Evolutionary conservation across 2,329 filamentous ascomycete genomes (phyloP), one percentile per base, ranked within the genome.

Genomic region (Didymella segeticola): DNA sequence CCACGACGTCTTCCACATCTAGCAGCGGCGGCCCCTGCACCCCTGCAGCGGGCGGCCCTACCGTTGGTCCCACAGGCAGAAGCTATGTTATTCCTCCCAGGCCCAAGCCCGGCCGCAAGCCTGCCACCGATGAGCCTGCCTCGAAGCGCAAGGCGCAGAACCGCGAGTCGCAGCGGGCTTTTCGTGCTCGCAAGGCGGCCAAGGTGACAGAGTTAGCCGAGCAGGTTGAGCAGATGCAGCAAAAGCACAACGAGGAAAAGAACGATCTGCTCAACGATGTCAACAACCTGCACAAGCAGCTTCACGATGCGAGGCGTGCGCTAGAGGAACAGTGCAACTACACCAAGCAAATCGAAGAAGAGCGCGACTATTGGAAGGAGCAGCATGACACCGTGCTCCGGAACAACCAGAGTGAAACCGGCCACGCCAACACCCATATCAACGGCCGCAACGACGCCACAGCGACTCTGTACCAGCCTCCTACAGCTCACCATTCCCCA

Each of bases 131-230:
- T 71, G 96, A 93, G 46, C 92, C 93, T 12, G 90, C 90, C 1
- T 96, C 92, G 36, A 96, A 96, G 79, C 86, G 95, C 62, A 96
- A 97, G 80, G 90, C 91, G 1, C 95, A 98, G 78, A 98, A 98
- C 75, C 85, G 95, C 56, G 90, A 91, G 39, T 93, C 93, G 3
- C 93, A 98, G 78, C 83, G 93, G 53, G 91, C 90, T 1, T 98
- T 98, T 75, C 85, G 93, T 27, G 92, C 96, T 76, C 83, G 93
- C 53, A 86, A 93, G 59, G 91, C 91, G 2, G 90, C 91, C 20
- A 89, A 91, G 31, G 90, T 97, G 6, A 88, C 89, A 31, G 93
- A 84, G 60, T 76, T 86, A 38, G 79, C 83, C 56, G 49, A 54
- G 22, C 64, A 71, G 47, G 59, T 72, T 5, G 79, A 84, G 43